phyloP scores from a whole-genome alignment of 2,329 filamentous ascomycete genomes.

The Fusarium pininemorale region DNA sequence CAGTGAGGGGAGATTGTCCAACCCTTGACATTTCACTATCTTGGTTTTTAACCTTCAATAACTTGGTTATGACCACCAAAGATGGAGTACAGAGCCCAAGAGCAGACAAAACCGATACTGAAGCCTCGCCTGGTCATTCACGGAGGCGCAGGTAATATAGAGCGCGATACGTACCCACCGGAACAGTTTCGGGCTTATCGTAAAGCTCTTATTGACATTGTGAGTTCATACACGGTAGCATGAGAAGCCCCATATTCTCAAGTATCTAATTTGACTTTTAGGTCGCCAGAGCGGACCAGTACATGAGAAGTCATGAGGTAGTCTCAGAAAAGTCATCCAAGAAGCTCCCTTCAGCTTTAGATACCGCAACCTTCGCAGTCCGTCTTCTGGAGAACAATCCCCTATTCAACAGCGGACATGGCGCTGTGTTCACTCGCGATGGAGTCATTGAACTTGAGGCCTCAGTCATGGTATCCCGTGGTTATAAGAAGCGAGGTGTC shows the following conservation, averaged over 20 bases:
- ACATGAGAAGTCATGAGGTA: conserved; percentile 51
- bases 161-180: conserved; percentile 65
- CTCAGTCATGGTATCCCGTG: conserved; percentile 83
- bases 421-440: conserved; percentile 85
- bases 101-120: conserved; percentile 34
- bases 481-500: conserved; percentile 77
- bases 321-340: conserved; percentile 11
- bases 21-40: background rate
- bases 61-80: background rate
- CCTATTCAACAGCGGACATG: conserved; percentile 85
- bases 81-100: conserved; percentile 54
- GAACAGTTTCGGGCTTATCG: conserved; percentile 68
- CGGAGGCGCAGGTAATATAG: conserved; percentile 77
- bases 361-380: conserved; percentile 80
- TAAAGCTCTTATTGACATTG: conserved; percentile 68
- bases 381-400: conserved; percentile 79
- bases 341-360: conserved; percentile 68
- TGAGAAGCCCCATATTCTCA: background rate
- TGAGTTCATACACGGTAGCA: conserved; percentile 45
- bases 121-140: conserved; percentile 74
- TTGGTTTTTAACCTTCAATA: background rate
- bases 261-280: background rate
- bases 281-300: conserved; percentile 57
- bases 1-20: conserved; percentile 4
- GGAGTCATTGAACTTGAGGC: conserved; percentile 89